These are phyloP conservation scores for Coemansia sp. DNA, from an alignment of 371 early-diverging fungal species.

Conservation along the genomic window DNA sequence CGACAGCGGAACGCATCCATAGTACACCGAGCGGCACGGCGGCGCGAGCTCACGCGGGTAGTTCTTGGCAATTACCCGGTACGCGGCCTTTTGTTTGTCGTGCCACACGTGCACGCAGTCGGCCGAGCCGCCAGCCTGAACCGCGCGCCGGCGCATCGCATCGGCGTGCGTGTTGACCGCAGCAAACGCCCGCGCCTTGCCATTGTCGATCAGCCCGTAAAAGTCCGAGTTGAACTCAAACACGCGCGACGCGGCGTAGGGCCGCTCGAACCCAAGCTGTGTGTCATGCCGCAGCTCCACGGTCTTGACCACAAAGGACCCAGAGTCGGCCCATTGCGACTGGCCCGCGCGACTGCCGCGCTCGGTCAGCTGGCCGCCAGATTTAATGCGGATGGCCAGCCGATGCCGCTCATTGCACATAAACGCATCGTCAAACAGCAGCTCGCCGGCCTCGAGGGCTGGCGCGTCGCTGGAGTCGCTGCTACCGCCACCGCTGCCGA, in stretches of 20 bases:
- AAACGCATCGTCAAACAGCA: slow-evolving; percentile 38
- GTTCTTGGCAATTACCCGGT: slow-evolving; percentile 35
- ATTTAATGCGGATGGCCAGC: slow-evolving; percentile 30
- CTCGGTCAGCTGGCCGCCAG: slow-evolving; percentile 12
- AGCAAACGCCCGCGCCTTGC: slow-evolving; percentile 25
- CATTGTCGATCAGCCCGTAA: slow-evolving; percentile 37
- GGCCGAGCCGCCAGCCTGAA: slow-evolving; percentile 20
- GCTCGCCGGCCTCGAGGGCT: slow-evolving; percentile 16
- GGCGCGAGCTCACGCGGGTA: slow-evolving; percentile 30
- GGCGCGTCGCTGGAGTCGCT: background rate
- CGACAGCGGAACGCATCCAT: slow-evolving; percentile 33
- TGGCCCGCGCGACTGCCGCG: slow-evolving; percentile 16
- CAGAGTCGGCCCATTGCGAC: slow-evolving; percentile 37
- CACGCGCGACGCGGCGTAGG: slow-evolving; percentile 7
- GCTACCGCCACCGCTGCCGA: too few species aligned
- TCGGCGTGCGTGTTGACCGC: slow-evolving; percentile 22
- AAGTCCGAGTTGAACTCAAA: slow-evolving; percentile 44
- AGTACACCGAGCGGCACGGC: slow-evolving; percentile 41
- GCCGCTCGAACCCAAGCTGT: slow-evolving; percentile 32
- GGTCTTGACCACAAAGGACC: slow-evolving; percentile 20
- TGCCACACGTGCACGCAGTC: slow-evolving; percentile 46
- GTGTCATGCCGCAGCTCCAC: slow-evolving; percentile 18
- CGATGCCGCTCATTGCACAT: slow-evolving; percentile 41
- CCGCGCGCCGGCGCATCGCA: slow-evolving; percentile 25
- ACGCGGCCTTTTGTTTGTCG: slow-evolving; percentile 47